phyloP scores from a whole-genome alignment of 768 basidiomycete genomes.

The Rhizopogon salebrosus region DNA sequence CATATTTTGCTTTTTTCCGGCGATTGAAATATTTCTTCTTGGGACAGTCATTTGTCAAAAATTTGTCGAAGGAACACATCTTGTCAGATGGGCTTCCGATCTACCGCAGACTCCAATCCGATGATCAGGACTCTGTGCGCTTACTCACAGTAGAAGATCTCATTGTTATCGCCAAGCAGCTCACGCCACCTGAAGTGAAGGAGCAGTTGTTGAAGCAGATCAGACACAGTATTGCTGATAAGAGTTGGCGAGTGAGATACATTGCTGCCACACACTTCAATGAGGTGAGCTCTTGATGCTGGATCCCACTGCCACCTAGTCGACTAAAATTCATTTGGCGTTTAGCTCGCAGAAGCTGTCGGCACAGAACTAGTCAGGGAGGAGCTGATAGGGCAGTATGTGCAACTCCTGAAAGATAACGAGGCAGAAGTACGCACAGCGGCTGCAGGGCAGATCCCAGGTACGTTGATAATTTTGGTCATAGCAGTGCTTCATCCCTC shows the following conservation, averaged over 20 bases:
- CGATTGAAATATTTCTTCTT: slow-evolving; percentile 11
- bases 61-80: slow-evolving; percentile 75
- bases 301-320: neutral
- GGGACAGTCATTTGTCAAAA: slow-evolving; percentile 70
- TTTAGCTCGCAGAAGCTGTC: slow-evolving; percentile 84
- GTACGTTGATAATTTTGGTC: slow-evolving; percentile 35
- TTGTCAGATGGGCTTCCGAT: slow-evolving; percentile 85
- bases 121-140: slow-evolving; percentile 98
- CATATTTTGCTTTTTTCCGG: neutral
- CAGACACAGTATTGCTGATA: slow-evolving; percentile 83
- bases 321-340: neutral
- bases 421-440: slow-evolving; percentile 98
- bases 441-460: slow-evolving; percentile 93
- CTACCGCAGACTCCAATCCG: slow-evolving; percentile 88
- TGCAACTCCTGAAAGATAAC: slow-evolving; percentile 92
- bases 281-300: slow-evolving; percentile 46
- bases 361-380: slow-evolving; percentile 88
- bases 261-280: slow-evolving; percentile 99
- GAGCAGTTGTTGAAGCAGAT: slow-evolving; percentile 86
- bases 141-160: slow-evolving; percentile 93
- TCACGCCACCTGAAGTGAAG: slow-evolving; percentile 86
- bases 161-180: slow-evolving; percentile 83
- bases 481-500: slow-evolving; percentile 5
- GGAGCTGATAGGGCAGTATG: slow-evolving; percentile 89
- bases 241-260: slow-evolving; percentile 98